Evolutionary conservation across 129 eudicot genomes (phyloP), one percentile per base, ranked within the genome.

Genomic region (Solidago caesia): DNA sequence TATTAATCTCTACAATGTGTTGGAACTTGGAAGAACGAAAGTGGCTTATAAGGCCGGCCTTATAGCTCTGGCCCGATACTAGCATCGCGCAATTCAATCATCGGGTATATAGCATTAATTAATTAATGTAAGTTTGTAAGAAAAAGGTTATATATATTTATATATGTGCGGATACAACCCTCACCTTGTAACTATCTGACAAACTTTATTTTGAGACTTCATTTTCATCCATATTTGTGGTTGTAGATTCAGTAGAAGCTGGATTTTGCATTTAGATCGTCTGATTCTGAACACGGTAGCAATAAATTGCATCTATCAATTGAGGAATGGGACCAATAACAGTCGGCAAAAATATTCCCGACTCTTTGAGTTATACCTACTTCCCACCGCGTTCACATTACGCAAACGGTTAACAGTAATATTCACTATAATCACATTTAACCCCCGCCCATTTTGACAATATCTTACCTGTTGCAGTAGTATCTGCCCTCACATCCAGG

Each of bases 261-360:
- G 8, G 39, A 16, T 14, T 16, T 15, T 44, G 12, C 8, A 65
- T 65, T n/a, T 12, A 26, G 52, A 66, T 43, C 26, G 51, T 15
- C 15, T 44, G 71, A 44, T 27, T 15, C 15, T 44, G 71, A 44
- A 63, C 67, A 63, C 11, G 67, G 67, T 66, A 33, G 33, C 71
- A 66, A 66, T 66, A 15, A 66, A 66, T 66, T 57, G 33, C 25
- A n/a, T 44, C 25, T 11, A 65, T 65, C 14, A 15, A 66, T 66
- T 15, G 51, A 66, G 11, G 29, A 44, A 15, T 46, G 33, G 41
- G 71, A 44, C 71, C 55, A 44, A 16, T n/a, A 66, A n/a, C 71
- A 66, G 71, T 44, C 14, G 53, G 11, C 53, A 15, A 44, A 66
- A 44, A 66, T 66, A 52, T 15, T n/a, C 14, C 13, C 11, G 2